Evolutionary conservation across 768 basidiomycete genomes (phyloP).

Genomic region (Mrakia blollopis): DNA sequence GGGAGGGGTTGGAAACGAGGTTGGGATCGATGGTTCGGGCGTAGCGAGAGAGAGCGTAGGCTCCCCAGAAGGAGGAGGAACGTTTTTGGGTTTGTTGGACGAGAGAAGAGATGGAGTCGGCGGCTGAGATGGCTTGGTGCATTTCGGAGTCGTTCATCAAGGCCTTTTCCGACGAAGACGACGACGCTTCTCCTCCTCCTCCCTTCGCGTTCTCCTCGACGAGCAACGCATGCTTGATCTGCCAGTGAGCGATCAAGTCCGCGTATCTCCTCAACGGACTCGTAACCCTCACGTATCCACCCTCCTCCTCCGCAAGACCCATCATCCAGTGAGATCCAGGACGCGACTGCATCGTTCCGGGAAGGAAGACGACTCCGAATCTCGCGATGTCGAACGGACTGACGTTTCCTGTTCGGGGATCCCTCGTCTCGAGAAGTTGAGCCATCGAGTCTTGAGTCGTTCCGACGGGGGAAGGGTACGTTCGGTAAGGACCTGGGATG

Average conservation of each 20-base stretch:
- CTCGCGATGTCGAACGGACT: conserved; percentile 40
- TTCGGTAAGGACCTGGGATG: conserved; percentile 63
- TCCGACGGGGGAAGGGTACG: conserved; percentile 40
- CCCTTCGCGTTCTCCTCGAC: background rate
- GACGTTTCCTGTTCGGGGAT: conserved; percentile 41
- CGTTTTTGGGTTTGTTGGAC: background rate
- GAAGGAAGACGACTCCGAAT: conserved; percentile 22
- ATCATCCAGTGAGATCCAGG: conserved; percentile 56
- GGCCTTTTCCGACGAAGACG: background rate
- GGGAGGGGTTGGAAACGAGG: background rate
- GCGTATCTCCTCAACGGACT: conserved; percentile 79
- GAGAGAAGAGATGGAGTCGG: conserved; percentile 10
- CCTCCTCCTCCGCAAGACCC: conserved; percentile 57
- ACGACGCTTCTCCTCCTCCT: background rate
- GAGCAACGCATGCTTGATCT: conserved; percentile 69
- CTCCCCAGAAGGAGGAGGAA: conserved; percentile 23
- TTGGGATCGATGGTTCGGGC: conserved; percentile 20
- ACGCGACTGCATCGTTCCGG: conserved; percentile 13
- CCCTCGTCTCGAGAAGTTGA: conserved; percentile 52
- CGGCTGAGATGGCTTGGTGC: background rate
- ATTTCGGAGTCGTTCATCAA: conserved; percentile 8
- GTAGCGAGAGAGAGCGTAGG: conserved; percentile 23
- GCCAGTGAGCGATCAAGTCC: conserved; percentile 86
- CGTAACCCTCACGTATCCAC: conserved; percentile 78
- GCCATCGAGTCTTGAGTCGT: conserved; percentile 44